Base-by-base conservation (phyloP, 1,284 basidiomycete species). In the Austroboletus niveus region DNA sequence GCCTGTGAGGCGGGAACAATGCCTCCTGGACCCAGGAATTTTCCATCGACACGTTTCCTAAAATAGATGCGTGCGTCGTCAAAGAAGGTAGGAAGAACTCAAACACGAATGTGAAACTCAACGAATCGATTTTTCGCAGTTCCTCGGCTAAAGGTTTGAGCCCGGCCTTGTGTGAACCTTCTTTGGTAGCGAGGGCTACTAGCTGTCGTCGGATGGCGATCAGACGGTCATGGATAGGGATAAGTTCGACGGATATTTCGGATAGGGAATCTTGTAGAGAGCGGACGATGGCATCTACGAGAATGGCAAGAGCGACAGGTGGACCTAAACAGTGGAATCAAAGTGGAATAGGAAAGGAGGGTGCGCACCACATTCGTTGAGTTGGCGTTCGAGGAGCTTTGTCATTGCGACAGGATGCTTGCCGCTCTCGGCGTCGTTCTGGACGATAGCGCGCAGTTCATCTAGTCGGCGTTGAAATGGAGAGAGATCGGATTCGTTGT, bases 11-110 rank as follows among this genome's bases (percentile, higher is more conserved):
- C 81, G 11, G 95, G 94, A 0, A 98, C 89, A 40, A 84, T 87
- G 39, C 94, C 95, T 17, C 92, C 92, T 11, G 94, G 93, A 4
- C 93, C 94, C 24, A 98, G 77, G 72, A 98, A 98, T 70, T 97
- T 97, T 51, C 95, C 94, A 64, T 98, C 94, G 8, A 96, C 92
- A 14, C 96, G 91, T 73, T 93, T 92, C 45, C 91, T 89, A 6
- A 60, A 51, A 51, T 47, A 54, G 47, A 49, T 40, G 44, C 27
- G 43, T 14, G 36, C 22, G 46, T 48, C 22, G 46, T 48, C 22
- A 15, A 36, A 14, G 20, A 29, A 24, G 8, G 36, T 34, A 49
- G 47, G 36, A 47, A 52, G 47, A 48, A 54, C 52, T 62, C 58
- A 50, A 58, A 47, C 49, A 12, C 46, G 59, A 67, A 72, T 50